Evolutionary conservation across 2,329 filamentous ascomycete genomes (phyloP).

Genomic region (Akanthomyces dipterigenus): DNA sequence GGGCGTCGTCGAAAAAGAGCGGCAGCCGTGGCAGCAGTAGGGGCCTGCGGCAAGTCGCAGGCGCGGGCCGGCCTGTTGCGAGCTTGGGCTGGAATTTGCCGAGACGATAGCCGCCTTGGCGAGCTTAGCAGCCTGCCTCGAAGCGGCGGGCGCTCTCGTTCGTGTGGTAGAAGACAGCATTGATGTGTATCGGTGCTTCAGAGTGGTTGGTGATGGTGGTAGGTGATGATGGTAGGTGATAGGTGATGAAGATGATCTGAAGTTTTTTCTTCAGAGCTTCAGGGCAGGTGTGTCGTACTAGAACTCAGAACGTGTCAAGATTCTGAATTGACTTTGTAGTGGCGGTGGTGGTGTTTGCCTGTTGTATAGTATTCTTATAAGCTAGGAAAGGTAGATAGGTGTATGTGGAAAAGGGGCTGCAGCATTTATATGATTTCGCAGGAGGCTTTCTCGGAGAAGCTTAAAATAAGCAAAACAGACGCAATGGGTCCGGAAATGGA

Average conservation of each 20-base stretch:
- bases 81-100: constrained; percentile 18
- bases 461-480: neutral
- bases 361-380: neutral
- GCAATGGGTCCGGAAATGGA: neutral
- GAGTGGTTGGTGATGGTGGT: neutral
- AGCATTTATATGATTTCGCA: neutral
- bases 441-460: neutral
- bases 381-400: neutral
- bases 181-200: neutral
- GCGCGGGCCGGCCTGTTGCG: constrained; percentile 20
- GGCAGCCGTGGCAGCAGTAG: constrained; percentile 22
- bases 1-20: constrained; percentile 43
- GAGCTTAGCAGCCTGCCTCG: constrained; percentile 21
- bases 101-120: constrained; percentile 17
- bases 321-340: constrained; percentile 4
- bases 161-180: constrained; percentile 24
- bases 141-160: constrained; percentile 19
- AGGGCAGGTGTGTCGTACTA: too few relatives aligned
- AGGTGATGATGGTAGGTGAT: neutral
- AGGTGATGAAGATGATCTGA: neutral
- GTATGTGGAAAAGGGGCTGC: neutral
- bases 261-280: too few relatives aligned
- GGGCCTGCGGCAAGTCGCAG: constrained; percentile 18
- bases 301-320: neutral
- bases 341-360: neutral